Evolutionary conservation across 805 yeast genomes (phyloP).

Genomic region (Komagataella mondaviorum): DNA sequence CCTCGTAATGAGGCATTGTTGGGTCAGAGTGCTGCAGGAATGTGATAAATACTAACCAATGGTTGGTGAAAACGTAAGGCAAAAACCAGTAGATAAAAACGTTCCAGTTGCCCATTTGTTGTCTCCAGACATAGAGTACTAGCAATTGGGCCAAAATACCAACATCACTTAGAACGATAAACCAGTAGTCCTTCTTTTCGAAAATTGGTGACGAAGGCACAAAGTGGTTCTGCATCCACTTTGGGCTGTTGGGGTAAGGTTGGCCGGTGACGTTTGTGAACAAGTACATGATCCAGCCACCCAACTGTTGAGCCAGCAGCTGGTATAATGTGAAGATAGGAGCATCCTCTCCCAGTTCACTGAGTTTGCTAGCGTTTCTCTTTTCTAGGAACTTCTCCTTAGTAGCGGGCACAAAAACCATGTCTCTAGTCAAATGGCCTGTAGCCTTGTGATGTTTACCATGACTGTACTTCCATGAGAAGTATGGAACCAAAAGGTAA

Average conservation of each 20-base stretch:
- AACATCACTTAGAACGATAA: constrained; percentile 56
- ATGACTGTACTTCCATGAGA: constrained; percentile 78
- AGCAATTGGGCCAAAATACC: constrained; percentile 45
- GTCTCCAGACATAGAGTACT: constrained; percentile 45
- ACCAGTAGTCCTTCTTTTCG: constrained; percentile 61
- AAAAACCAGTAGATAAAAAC: constrained; percentile 57
- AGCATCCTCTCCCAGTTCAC: constrained; percentile 59
- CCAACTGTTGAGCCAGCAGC: constrained; percentile 55
- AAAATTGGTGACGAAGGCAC: constrained; percentile 63
- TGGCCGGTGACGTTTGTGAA: constrained; percentile 70
- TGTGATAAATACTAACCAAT: constrained; percentile 83
- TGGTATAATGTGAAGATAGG: constrained; percentile 49
- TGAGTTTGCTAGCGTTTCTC: constrained; percentile 17
- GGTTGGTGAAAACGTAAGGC: constrained; percentile 74
- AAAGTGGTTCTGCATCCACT: constrained; percentile 49
- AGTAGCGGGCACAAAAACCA: constrained; percentile 72
- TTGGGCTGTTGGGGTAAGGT: constrained; percentile 29
- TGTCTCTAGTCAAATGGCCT: constrained; percentile 70
- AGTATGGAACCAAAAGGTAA: constrained; percentile 68
- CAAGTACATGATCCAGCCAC: constrained; percentile 66
- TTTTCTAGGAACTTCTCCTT: constrained; percentile 36
- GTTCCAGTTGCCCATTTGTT: constrained; percentile 48
- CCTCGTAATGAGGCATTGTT: constrained; percentile 66
- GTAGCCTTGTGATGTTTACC: constrained; percentile 87
- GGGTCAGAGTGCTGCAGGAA: constrained; percentile 78